Evolutionary conservation across 2,329 filamentous ascomycete species (phyloP), one percentile per base, ranked within the genome.

Genomic region (Diaporthe aspalathi): DNA sequence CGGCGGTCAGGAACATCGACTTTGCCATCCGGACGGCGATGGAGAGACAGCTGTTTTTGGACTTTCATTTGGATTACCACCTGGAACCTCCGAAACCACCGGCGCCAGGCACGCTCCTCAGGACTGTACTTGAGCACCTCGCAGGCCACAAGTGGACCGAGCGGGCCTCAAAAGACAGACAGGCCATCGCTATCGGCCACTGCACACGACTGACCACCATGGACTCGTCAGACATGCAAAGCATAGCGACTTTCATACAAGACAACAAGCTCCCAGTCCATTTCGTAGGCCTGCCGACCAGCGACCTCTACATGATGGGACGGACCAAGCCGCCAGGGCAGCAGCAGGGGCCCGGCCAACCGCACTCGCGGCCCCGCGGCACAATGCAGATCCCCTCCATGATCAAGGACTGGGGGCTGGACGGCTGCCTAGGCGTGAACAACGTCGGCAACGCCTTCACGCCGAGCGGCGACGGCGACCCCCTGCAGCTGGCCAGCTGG

Each of bases 361-460:
- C 72, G 16, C 77, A 77, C 67, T 66, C 67, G 9, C 76, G 81
- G 8, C 81, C 84, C 1, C 84, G 91, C 72, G 91, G 90, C 1
- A 93, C 91, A 0, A 81, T 93, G 20, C 86, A 89, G 53, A 81
- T 93, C 1, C 84, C 87, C 0, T 81, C 87, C 5, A 83, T 93
- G 81, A 91, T 93, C 72, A 83, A 85, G 49, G 81, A 87, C 27
- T 85, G 89, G 72, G 84, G 83, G 0, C 77, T 93, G 4, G 84
- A 89, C 71, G 89, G 85, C 24, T 89, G 89, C 17, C 84, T 93
- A 6, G 87, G 89, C 2, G 85, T 92, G 47, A 93, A 93, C 76
- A 94, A 94, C 76, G 88, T 94, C 17, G 91, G 91, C 22, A 94
- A 94, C 77, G 90, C 91, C 0, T 93, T 94, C 75, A 93, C 92